Evolutionary conservation across 257 asterid species (phyloP), one percentile per base, ranked within the genome.

Genomic region (Henckelia pumila): DNA sequence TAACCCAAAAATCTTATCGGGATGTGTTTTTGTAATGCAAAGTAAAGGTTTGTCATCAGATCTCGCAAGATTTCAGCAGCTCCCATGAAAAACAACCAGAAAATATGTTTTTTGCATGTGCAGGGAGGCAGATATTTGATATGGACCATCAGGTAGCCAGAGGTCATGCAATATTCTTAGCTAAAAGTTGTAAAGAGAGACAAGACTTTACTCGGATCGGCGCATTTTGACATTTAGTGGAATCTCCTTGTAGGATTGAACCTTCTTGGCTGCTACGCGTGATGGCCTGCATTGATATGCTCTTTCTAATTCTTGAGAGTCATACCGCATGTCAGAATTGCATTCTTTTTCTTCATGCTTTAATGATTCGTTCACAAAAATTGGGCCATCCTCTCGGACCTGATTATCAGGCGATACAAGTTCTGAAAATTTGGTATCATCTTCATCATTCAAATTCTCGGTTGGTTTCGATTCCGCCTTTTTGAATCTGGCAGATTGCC

Each of bases 191-290:
- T 67, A 21, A n/a, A 53, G 37, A 44, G 37, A 49, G 9, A 26
- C 56, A 23, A 32, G 5, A 6, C 26, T 35, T 84, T 79, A 82
- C 66, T 25, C 67, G 1, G 75, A 0, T 81, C 95, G 88, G 37
- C 95, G 90, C 96, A 86, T 85, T 77, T 90, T 90, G 61, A 74
- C 73, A n/a, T 80, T 81, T 13, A 83, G 0, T 6, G 92, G 83
- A 28, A 78, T 49, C 85, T 90, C 95, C 84, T 77, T 90, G 81
- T 90, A 88, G 4, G 94, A 84, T 70, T 78, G 84, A 62, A 90
- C 85, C 75, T 84, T 90, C 77, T 35, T 81, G 62, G 88, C 85
- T 37, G 97, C 94, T 52, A 63, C 76, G 10, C 95, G 86, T 10
- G 80, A 83, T 30, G 95, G 95, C 82, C 97, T 80, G 61, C 77